phyloP scores from a whole-genome alignment of 164 flowering plant species.

The Santalum album region DNA sequence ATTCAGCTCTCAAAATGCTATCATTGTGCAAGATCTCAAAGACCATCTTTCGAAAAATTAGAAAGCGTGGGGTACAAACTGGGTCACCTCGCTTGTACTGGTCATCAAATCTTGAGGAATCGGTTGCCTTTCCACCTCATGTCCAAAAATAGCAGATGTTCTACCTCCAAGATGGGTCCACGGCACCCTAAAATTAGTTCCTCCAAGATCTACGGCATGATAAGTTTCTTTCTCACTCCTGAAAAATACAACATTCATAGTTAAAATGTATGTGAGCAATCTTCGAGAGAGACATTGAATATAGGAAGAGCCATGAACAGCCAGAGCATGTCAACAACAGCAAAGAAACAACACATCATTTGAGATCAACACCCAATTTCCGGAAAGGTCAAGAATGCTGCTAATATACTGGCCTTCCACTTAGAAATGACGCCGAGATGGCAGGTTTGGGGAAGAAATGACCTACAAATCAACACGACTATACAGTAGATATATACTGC shows the following conservation, averaged over 20 bases:
- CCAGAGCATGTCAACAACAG: too few relatives aligned
- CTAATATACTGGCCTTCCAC: too few relatives aligned
- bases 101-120: constrained; percentile 73
- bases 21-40: not conserved
- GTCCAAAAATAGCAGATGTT: constrained; percentile 34
- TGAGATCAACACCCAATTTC: too few relatives aligned
- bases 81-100: constrained; percentile 64
- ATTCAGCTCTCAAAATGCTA: not conserved
- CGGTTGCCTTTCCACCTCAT: constrained; percentile 48
- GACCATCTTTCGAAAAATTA: not conserved
- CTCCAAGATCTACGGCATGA: constrained; percentile 85
- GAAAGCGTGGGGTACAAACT: not conserved
- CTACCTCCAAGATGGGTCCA: constrained; percentile 67
- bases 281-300: too few relatives aligned
- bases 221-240: constrained; percentile 76
- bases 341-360: too few relatives aligned
- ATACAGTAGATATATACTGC: too few relatives aligned
- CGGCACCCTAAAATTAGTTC: constrained; percentile 83
- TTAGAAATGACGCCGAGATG: too few relatives aligned
- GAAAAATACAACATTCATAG: constrained; percentile 12
- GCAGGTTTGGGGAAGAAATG: too few relatives aligned
- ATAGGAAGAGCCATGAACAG: too few relatives aligned
- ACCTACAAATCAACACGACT: too few relatives aligned
- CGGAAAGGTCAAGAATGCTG: too few relatives aligned
- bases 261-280: too few relatives aligned